Evolutionary conservation across 2,329 filamentous ascomycete genomes (phyloP), one percentile per base, ranked within the genome.

Genomic region (Scleromitrula shiraiana): DNA sequence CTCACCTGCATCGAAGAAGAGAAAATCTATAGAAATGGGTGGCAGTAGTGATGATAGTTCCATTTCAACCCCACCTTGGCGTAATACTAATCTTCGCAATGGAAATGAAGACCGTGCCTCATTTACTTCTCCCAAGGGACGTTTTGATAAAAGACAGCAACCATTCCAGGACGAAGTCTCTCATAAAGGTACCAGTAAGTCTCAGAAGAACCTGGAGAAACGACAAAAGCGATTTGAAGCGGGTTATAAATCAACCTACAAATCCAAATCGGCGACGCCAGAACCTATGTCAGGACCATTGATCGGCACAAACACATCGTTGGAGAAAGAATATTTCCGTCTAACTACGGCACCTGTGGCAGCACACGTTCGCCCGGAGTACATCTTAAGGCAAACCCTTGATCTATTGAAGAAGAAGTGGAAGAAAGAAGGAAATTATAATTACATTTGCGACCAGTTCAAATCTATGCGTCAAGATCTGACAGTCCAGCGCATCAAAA

Each of bases 371-470:
- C 89, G 93, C 38, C 93, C 93, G 19, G 76, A 95, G 63, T 70
- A 70, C 41, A 74, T 98, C 19, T 71, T 98, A 54, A 81, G 84
- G 57, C 82, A 93, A 68, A 90, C 91, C 5, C 70, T 98, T 66
- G 88, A 94, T 58, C 71, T 94, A 41, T 72, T 98, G 55, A 94
- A 95, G 73, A 86, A 83, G 71, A 97, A 95, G 70, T 98, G 93
- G 93, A 85, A 82, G 64, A 80, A 83, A 59, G 89, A 96, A 61
- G 84, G 83, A 70, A 95, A 97, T 69, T 98, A 98, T 68, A 83
- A 81, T 58, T 98, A 96, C 70, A 95, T 96, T 55, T 97, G 93
- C 78, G 90, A 98, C 65, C 93, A 98, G 75, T 95, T 98, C 76
- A 98, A 98, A 69, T 96, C 93, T 14, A 77, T 98, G 66, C 88